Evolutionary conservation across 495 filamentous ascomycete genomes (phyloP).

Genomic region (Elasticomyces elasticus): DNA sequence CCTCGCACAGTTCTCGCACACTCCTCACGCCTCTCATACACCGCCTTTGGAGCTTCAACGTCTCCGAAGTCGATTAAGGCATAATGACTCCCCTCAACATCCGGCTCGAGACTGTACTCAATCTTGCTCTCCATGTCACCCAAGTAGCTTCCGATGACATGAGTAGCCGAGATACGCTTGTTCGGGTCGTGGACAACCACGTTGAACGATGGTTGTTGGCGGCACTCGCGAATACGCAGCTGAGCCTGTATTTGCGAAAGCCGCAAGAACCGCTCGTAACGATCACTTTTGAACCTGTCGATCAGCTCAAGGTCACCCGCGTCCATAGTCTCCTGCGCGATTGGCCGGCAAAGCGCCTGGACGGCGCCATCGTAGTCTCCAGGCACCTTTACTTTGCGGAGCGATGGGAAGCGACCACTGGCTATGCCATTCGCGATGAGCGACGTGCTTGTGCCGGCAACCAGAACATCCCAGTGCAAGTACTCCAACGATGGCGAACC

Average conservation of each 20-base stretch:
- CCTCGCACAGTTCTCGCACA: slow-evolving; percentile 6
- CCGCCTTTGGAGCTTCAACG: slow-evolving; percentile 29
- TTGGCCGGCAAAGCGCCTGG: slow-evolving; percentile 27
- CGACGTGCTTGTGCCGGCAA: slow-evolving; percentile 48
- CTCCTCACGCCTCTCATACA: slow-evolving; percentile 14
- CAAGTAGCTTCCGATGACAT: slow-evolving; percentile 47
- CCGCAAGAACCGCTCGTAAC: slow-evolving; percentile 15
- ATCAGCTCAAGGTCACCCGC: slow-evolving; percentile 9
- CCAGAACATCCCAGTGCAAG: slow-evolving; percentile 74
- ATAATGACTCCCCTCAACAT: slow-evolving; percentile 47
- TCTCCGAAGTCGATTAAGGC: slow-evolving; percentile 47
- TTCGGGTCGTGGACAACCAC: slow-evolving; percentile 46
- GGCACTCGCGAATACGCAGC: slow-evolving; percentile 42
- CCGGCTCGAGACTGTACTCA: slow-evolving; percentile 48
- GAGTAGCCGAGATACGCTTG: slow-evolving; percentile 33
- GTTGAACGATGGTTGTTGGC: slow-evolving; percentile 42
- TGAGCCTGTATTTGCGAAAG: slow-evolving; percentile 25
- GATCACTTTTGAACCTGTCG: slow-evolving; percentile 4
- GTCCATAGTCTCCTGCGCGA: slow-evolving; percentile 14
- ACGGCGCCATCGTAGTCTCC: slow-evolving; percentile 28
- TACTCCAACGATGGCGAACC: slow-evolving; percentile 55
- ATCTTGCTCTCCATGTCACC: slow-evolving; percentile 48
- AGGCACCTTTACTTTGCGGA: slow-evolving; percentile 54
- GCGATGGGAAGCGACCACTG: slow-evolving; percentile 57
- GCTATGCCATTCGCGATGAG: slow-evolving; percentile 66